Conservation (phyloP, 208 protist species). For the Strigomonas galati region DNA sequence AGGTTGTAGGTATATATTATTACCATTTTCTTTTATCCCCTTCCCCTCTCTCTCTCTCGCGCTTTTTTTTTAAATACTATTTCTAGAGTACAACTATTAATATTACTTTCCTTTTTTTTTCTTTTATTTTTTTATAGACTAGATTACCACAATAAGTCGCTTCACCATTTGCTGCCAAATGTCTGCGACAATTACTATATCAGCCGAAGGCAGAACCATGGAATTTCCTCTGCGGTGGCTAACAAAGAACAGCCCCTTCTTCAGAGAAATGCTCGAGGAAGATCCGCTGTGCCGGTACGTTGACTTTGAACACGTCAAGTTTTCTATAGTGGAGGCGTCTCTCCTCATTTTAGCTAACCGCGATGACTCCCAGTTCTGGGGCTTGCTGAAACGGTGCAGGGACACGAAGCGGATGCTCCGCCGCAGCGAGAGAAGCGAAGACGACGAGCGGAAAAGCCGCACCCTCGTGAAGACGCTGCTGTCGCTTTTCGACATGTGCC, state of each 20-base stretch:
- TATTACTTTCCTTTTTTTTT: slow-evolving; percentile 7
- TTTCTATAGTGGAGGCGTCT: slow-evolving; percentile 22
- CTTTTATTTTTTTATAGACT: slow-evolving; percentile 1
- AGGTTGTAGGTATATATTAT: no score
- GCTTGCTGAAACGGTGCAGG: slow-evolving; percentile 11
- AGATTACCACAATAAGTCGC: no score
- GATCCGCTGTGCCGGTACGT: slow-evolving; percentile 5
- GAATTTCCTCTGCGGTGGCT: neutral
- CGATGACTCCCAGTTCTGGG: slow-evolving; percentile 25
- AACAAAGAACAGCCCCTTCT: neutral
- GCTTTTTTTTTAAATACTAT: no score
- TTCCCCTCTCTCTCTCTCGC: slow-evolving; percentile 6
- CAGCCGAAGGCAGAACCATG: neutral
- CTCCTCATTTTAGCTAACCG: slow-evolving; percentile 17
- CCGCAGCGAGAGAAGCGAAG: neutral
- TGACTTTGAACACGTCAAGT: slow-evolving; percentile 18
- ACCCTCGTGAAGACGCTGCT: neutral
- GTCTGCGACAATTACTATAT: neutral
- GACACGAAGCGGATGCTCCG: neutral
- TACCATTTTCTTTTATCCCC: no score
- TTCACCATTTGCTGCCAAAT: no score
- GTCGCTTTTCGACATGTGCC: slow-evolving; percentile 11
- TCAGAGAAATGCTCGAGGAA: slow-evolving; percentile 2
- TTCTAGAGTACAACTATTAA: no score
- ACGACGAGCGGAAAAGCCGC: no score